A percentile compares a stretch with the other conserved stretches of the same genome.
Evolutionary conservation across 495 filamentous ascomycete species (phyloP).

Genomic region (Aspergillus affinis): DNA sequence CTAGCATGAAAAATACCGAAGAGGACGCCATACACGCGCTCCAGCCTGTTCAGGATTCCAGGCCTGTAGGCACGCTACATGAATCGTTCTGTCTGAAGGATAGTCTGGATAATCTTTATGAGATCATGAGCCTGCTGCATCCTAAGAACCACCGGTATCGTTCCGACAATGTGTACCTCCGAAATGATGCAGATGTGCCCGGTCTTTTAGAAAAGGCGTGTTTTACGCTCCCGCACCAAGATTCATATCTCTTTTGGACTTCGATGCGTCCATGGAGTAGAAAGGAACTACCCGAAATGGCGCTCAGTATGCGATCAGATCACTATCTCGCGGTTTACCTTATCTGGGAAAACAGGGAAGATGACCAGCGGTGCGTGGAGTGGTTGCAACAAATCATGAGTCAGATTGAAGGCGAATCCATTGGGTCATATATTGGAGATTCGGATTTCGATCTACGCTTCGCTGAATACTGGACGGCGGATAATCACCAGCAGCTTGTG

Average conservation of each 20-base stretch:
- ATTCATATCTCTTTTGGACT: slow-evolving; percentile 47
- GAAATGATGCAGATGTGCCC: slow-evolving; percentile 41
- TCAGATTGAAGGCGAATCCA: slow-evolving; percentile 31
- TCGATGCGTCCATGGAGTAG: slow-evolving; percentile 47
- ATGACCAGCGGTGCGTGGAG: slow-evolving; percentile 37
- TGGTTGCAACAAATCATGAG: slow-evolving; percentile 46
- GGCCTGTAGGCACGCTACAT: slow-evolving; percentile 29
- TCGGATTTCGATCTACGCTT: slow-evolving; percentile 44
- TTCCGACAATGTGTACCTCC: slow-evolving; percentile 51
- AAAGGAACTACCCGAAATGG: slow-evolving; percentile 44
- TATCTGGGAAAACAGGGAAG: slow-evolving; percentile 46
- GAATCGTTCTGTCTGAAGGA: slow-evolving; percentile 38
- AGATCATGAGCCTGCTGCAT: slow-evolving; percentile 37
- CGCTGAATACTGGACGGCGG: slow-evolving; percentile 43
- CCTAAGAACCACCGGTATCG: slow-evolving; percentile 45
- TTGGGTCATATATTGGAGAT: slow-evolving; percentile 54
- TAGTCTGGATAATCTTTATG: slow-evolving; percentile 41
- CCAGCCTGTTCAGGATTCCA: slow-evolving; percentile 29
- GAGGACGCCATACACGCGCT: slow-evolving; percentile 35
- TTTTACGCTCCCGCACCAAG: slow-evolving; percentile 37
- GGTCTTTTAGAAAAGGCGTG: slow-evolving; percentile 44
- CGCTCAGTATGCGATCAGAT: slow-evolving; percentile 50
- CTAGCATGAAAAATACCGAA: slow-evolving; percentile 38
- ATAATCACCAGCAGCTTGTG: slow-evolving; percentile 29
- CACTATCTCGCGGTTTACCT: slow-evolving; percentile 56